Evolutionary conservation across 306 rosid genomes (phyloP).

Genomic region (Pueraria montana): DNA sequence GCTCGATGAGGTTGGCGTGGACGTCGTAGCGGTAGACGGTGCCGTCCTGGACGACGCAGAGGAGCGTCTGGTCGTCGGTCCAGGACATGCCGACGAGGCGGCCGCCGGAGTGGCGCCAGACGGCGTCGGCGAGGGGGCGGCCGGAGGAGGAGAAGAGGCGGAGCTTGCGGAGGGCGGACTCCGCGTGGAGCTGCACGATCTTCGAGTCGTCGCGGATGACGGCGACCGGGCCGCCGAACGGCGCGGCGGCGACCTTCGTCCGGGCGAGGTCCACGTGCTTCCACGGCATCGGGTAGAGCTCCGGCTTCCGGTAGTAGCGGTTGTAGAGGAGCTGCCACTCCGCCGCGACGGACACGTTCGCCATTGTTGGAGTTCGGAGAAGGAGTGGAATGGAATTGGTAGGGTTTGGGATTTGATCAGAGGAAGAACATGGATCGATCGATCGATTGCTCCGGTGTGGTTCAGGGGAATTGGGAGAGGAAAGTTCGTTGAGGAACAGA

Average conservation of each 20-base stretch:
- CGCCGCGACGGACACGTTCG: slow-evolving; percentile 94
- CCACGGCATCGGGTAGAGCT: slow-evolving; percentile 83
- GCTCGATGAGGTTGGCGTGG: slow-evolving; percentile 74
- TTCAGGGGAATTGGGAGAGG: not conserved
- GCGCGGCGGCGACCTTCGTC: slow-evolving; percentile 90
- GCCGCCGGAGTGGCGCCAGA: slow-evolving; percentile 93
- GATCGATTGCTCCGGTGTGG: not conserved
- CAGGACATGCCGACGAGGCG: slow-evolving; percentile 84
- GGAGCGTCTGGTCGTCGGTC: slow-evolving; percentile 84
- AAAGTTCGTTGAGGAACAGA: not conserved
- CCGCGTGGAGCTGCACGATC: slow-evolving; percentile 97
- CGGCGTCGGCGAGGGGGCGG: slow-evolving; percentile 69
- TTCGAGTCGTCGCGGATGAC: slow-evolving; percentile 97
- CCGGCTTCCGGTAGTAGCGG: slow-evolving; percentile 92
- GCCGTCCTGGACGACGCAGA: slow-evolving; percentile 93
- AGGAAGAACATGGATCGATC: not conserved
- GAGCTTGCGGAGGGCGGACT: slow-evolving; percentile 94
- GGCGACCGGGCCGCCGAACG: slow-evolving; percentile 93
- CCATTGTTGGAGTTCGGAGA: slow-evolving; percentile 55
- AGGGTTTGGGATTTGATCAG: not conserved
- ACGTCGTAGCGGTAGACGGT: slow-evolving; percentile 82
- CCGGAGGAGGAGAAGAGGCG: slow-evolving; percentile 91
- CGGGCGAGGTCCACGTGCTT: slow-evolving; percentile 86
- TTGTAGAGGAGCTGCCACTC: slow-evolving; percentile 99
- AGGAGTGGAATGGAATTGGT: not conserved